Evolutionary conservation across 2,329 filamentous ascomycete species (phyloP), one percentile per base, ranked within the genome.

Genomic region (Knufia petricola): DNA sequence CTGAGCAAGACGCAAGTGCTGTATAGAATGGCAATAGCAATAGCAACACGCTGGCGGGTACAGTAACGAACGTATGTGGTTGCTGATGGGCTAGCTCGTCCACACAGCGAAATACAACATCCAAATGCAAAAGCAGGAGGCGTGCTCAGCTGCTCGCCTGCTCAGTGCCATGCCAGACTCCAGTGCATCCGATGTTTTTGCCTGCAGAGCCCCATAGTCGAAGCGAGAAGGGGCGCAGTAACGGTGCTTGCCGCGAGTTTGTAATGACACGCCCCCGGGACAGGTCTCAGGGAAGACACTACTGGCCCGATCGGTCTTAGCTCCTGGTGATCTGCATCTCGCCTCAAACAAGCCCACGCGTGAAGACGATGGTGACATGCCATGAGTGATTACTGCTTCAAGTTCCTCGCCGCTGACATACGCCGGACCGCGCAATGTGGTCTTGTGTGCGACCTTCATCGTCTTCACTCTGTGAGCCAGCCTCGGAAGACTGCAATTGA

Each of bases 261-360:
- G 44, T 47, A 47, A 47, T 47, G 44, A 47, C 43, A 8, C 28
- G 13, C 13, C 13, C 7, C 13, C 13, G 28, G 13, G 28, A n/a
- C 37, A 17, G 37, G 17, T 19, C 12, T 19, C 17, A 39, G 15
- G 17, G 17, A 9, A 9, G 15, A 21, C 17, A 21, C n/a, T 9
- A 39, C 21, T 3, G 2, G 44, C 7, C 12, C 24, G 3, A 44
- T 26, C 10, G 3, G 28, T 39, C 2, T 24, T 39, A 38, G 32
- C 23, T 15, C 3, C 3, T 46, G 43, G 36, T 46, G 20, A 36
- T 34, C 30, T 39, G 44, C 32, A 47, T 30, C 21, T 44, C 34
- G 44, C 44, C 44, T 47, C 44, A 47, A 47, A 47, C 44, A 47
- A 26, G 10, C 15, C 21, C 19, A 47, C 32, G 23, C 44, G 44